Evolutionary conservation across 768 basidiomycete species (phyloP).

Genomic region (Lentinula guzmanii): DNA sequence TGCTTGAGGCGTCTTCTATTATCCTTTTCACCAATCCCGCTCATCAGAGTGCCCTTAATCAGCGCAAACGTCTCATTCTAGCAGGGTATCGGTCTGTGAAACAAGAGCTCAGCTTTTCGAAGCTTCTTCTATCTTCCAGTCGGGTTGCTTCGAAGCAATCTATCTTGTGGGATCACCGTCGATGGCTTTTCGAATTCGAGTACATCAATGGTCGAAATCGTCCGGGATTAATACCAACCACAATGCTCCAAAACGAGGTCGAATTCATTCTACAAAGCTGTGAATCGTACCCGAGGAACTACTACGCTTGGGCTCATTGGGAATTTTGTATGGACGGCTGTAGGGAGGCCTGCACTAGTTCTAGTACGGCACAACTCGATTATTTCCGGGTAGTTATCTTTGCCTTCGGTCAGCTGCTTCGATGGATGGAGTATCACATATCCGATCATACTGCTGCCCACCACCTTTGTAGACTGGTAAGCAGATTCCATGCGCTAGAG

Average conservation of each 20-base stretch:
- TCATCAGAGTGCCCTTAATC: conserved; percentile 62
- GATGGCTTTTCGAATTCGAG: conserved; percentile 51
- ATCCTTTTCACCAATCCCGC: conserved; percentile 65
- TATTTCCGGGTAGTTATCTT: conserved; percentile 27
- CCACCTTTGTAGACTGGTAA: conserved; percentile 37
- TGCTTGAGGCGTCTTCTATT: conserved; percentile 33
- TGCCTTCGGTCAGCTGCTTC: conserved; percentile 30
- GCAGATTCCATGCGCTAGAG: conserved; percentile 15
- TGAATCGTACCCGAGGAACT: conserved; percentile 65
- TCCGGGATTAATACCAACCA: conserved; percentile 23
- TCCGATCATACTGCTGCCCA: conserved; percentile 65
- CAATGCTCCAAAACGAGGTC: conserved; percentile 41
- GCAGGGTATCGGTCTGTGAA: conserved; percentile 26
- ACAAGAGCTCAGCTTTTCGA: conserved; percentile 43
- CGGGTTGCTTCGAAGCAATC: conserved; percentile 59
- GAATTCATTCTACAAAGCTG: conserved; percentile 41
- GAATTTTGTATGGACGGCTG: conserved; percentile 36
- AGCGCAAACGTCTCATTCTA: conserved; percentile 48
- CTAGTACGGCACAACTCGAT: neutral
- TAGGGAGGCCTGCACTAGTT: conserved; percentile 14
- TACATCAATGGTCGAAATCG: neutral
- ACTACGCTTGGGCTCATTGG: conserved; percentile 69
- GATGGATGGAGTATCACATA: conserved; percentile 60
- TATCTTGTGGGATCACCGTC: conserved; percentile 64
- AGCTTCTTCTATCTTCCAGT: conserved; percentile 42